Evolutionary conservation across 75 land plant genomes (phyloP).

Genomic region (Selaginella moellendorffii): DNA sequence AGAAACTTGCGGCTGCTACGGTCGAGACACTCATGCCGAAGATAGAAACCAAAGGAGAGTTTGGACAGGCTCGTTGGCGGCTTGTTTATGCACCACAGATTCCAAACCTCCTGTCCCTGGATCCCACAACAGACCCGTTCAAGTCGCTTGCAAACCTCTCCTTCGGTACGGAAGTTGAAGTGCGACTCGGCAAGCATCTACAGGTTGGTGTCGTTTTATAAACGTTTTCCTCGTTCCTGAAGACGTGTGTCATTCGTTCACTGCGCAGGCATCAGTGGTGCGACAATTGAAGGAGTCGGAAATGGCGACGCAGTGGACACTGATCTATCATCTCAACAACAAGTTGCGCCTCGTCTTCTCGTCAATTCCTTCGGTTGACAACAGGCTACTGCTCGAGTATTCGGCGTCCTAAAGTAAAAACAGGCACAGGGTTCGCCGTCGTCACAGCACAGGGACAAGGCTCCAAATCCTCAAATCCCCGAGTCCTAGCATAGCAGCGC

Average conservation of each 20-base stretch:
- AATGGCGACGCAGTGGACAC: conserved; percentile 96
- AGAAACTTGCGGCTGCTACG: conserved; percentile 95
- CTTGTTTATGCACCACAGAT: conserved; percentile 96
- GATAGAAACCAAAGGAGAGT: conserved; percentile 93
- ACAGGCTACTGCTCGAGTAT: conserved; percentile 80
- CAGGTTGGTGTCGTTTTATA: conserved; percentile 40
- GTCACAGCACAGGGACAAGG: too few species aligned
- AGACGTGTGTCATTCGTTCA: neutral
- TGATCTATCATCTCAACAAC: conserved; percentile 81
- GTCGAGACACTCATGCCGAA: conserved; percentile 94
- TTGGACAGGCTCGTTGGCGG: conserved; percentile 97
- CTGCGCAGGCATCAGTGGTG: conserved; percentile 75
- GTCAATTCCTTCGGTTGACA: conserved; percentile 60
- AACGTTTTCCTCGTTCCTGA: neutral
- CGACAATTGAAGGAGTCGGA: conserved; percentile 95
- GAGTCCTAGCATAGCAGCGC: too few species aligned
- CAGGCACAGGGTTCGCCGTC: too few species aligned
- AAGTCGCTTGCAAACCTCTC: conserved; percentile 79
- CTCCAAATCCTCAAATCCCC: too few species aligned
- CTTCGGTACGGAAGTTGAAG: conserved; percentile 94
- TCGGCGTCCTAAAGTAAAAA: conserved; percentile 27
- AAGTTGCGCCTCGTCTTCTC: conserved; percentile 78
- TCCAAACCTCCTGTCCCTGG: conserved; percentile 73
- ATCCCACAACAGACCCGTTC: conserved; percentile 88
- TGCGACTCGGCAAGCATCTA: conserved; percentile 84